phyloP scores from a whole-genome alignment of 2,329 filamentous ascomycete genomes.

The Fusarium sororula region DNA sequence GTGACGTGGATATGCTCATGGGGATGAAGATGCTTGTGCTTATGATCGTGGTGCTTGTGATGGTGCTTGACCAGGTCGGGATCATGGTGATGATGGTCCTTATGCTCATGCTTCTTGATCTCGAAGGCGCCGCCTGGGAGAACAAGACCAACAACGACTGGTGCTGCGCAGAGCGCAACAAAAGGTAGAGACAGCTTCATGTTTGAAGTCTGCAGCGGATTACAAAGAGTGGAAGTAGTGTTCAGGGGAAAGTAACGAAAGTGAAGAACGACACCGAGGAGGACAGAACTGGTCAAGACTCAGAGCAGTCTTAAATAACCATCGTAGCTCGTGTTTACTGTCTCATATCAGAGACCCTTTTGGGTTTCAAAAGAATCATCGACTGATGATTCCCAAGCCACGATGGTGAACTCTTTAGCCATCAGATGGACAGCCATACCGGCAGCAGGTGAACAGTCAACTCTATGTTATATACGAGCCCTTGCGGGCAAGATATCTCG shows the following conservation, averaged over 20 bases:
- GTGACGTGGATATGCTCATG: slow-evolving; percentile 17
- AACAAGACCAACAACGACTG: slow-evolving; percentile 14
- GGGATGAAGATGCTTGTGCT: slow-evolving; percentile 22
- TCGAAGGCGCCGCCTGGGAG: background rate
- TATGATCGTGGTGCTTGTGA: slow-evolving; percentile 25
- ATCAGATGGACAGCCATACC: background rate
- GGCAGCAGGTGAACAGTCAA: background rate
- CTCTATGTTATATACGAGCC: background rate
- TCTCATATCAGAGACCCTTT: background rate
- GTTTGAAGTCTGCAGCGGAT: background rate
- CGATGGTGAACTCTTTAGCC: background rate
- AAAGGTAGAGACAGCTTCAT: slow-evolving; percentile 40
- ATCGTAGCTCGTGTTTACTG: too few relatives aligned
- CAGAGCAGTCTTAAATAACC: slow-evolving; percentile 14
- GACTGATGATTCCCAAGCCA: background rate
- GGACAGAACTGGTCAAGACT: background rate
- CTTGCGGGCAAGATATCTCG: background rate
- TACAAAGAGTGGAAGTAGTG: background rate
- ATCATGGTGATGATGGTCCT: slow-evolving; percentile 13
- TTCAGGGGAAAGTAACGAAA: background rate
- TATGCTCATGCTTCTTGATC: slow-evolving; percentile 3
- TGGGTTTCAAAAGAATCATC: slow-evolving; percentile 2
- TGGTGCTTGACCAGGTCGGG: slow-evolving; percentile 5
- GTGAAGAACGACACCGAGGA: background rate
- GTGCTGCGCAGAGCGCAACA: slow-evolving; percentile 33